phyloP scores from a whole-genome alignment of 2,329 filamentous ascomycete genomes.

The Lasiodiplodia sp. region DNA sequence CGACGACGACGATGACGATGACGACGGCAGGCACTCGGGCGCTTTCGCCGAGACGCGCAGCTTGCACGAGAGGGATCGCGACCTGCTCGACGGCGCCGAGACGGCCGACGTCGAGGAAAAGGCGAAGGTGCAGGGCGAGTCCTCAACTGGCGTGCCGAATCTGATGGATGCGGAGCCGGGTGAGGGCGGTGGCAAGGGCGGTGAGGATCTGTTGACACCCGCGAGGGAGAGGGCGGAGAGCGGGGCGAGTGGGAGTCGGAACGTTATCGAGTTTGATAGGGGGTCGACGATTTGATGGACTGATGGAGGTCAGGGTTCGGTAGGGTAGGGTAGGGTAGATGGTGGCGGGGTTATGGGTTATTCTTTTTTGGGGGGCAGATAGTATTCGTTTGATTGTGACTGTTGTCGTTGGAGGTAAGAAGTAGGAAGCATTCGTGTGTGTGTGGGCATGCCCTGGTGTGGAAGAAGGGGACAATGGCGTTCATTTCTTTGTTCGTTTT shows the following conservation, averaged over 20 bases:
- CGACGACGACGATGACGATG: conserved; percentile 72
- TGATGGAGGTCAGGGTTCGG: neutral
- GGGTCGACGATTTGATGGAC: conserved; percentile 3
- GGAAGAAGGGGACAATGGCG: neutral
- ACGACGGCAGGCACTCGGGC: conserved; percentile 46
- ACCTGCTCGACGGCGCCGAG: conserved; percentile 59
- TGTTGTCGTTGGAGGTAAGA: too few relatives aligned
- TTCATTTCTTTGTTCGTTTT: neutral
- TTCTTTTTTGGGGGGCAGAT: neutral
- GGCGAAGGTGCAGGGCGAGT: neutral
- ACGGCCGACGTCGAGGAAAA: conserved; percentile 49
- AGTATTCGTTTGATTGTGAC: too few relatives aligned
- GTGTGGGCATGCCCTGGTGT: too few relatives aligned
- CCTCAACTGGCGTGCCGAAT: neutral
- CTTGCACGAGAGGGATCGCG: conserved; percentile 42
- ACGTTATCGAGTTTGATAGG: neutral
- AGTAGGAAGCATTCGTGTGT: too few relatives aligned
- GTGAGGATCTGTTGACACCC: neutral
- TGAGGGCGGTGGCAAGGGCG: conserved; percentile 33
- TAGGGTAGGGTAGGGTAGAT: neutral
- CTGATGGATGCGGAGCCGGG: conserved; percentile 20
- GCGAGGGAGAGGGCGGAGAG: neutral
- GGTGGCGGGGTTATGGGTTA: neutral
- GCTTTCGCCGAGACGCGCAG: conserved; percentile 31
- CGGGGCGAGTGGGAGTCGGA: neutral